Evolutionary conservation across 768 basidiomycete species (phyloP), one percentile per base, ranked within the genome.

Genomic region (Kwoniella botswanensis): DNA sequence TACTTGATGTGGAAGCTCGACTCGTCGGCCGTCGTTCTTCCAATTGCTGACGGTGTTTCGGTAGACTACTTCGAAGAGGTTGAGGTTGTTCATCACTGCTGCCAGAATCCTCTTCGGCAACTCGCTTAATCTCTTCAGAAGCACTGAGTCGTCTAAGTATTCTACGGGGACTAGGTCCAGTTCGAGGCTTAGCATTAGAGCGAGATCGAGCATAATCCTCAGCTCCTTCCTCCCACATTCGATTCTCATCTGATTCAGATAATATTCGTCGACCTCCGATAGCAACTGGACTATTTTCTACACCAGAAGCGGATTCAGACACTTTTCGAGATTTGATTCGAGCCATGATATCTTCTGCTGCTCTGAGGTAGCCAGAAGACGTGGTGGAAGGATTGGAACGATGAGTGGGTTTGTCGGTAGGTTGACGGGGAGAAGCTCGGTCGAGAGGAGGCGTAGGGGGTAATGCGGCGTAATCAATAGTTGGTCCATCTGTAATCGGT

Each of bases 311-410:
- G 9, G 68, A 72, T 44, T 80, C 79, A 7, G 79, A 81, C 1
- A 81, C 76, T n/a, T 59, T 71, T 22, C 80, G 70, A 42, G 67
- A 65, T 83, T 90, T 91, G 73, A 94, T 93, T 74, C 93, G 91
- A 26, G 90, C 91, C 91, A 95, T 93, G 57, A 95, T 83, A 26
- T 86, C 89, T 10, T 89, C 91, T 13, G 92, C 93, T 74, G 92
- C 89, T 74, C 89, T 86, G 53, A 93, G 88, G 80, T 92, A 92
- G n/a, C 76, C 78, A 4, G 78, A 81, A 5, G 76, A 82, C 0
- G 79, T 72, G 2, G 80, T 82, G 11, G 77, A 78, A 9, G 80
- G 78, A 50, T 79, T 79, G 0, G 80, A 82, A 6, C 74, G 75
- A 65, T 79, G 80, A 6, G 73, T 75, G 42, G 65, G 57, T 58